Evolutionary conservation across 2,329 filamentous ascomycete genomes (phyloP), one percentile per base, ranked within the genome.

Genomic region (Alternaria sp.): DNA sequence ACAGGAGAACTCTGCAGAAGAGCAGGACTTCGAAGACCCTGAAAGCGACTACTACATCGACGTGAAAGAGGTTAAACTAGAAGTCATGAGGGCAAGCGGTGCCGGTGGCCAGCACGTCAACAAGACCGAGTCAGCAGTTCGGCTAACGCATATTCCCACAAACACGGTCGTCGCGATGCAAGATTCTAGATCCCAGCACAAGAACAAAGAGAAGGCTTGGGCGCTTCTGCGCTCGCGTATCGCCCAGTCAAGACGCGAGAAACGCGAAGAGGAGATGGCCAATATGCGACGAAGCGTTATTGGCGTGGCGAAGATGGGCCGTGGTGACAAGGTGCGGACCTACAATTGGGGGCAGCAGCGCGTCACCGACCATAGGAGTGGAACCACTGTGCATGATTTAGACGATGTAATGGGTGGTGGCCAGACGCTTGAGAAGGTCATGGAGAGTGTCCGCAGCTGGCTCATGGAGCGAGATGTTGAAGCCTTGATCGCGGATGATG

Each of bases 91-190:
- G 15, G 94, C 96, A 0, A 86, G 93, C 49, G 96, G 96, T 63
- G 95, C 96, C 0, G 96, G 96, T 30, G 96, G 96, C 1, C 96
- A 99, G 83, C 96, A 99, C 81, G 96, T 99, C 77, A 99, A 99
- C 83, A 97, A 95, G 79, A 99, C 96, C 0, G 96, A 99, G 82
- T 97, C 93, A 28, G 96, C 96, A 4, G 92, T 99, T 65, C 90
- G 96, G 10, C 85, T 99, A 73, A 98, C 94, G 2, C 96, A 99
- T 82, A 81, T 91, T 7, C 96, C 96, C 3, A 97, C 94, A 1
- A 92, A 92, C 47, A 96, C 90, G 0, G 88, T 92, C 2, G 94
- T 98, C 14, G 90, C 90, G 12, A 97, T 98, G 87, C 96, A 99
- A 80, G 96, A 99, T 78, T 90, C 90, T 57, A 88, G 96, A 58